phyloP scores from a whole-genome alignment of 768 basidiomycete species.

The Piloderma croceum region DNA sequence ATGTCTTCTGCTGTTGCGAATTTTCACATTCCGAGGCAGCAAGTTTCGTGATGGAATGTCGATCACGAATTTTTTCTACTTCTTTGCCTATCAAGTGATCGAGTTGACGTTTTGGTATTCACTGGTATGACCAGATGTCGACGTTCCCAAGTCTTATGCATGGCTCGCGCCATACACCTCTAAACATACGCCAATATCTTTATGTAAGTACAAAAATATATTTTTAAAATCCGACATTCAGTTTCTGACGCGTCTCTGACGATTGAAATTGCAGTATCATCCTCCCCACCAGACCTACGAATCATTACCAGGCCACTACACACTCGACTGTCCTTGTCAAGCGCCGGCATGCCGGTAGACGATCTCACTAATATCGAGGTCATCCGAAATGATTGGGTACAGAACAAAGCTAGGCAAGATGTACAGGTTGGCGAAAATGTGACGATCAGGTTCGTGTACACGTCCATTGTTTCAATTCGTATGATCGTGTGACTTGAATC shows the following conservation, averaged over 20 bases:
- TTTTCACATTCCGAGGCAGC: slow-evolving; percentile 8
- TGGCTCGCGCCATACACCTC: slow-evolving; percentile 44
- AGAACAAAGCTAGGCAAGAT: slow-evolving; percentile 32
- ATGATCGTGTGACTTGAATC: background rate
- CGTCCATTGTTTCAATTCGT: background rate
- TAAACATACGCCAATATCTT: slow-evolving; percentile 8
- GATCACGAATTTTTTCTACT: too few species aligned
- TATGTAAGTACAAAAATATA: slow-evolving; percentile 2
- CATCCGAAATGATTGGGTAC: slow-evolving; percentile 64
- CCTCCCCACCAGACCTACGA: slow-evolving; percentile 52
- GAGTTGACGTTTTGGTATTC: too few species aligned
- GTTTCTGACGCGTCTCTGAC: background rate
- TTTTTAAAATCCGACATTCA: slow-evolving; percentile 26
- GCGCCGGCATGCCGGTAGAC: slow-evolving; percentile 58
- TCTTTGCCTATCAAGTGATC: too few species aligned
- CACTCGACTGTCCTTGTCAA: slow-evolving; percentile 50
- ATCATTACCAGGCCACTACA: slow-evolving; percentile 41
- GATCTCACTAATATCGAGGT: slow-evolving; percentile 52
- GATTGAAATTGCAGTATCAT: slow-evolving; percentile 29
- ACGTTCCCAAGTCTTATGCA: slow-evolving; percentile 31
- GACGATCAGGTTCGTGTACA: slow-evolving; percentile 18
- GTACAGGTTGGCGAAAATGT: slow-evolving; percentile 30
- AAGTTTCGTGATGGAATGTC: slow-evolving; percentile 7
- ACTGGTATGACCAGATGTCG: slow-evolving; percentile 20
- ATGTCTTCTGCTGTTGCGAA: slow-evolving; percentile 8